A percentile compares a stretch with the other conserved stretches of the same genome.
Conservation (phyloP, 225 moss, liverwort and hornwort species). For the Takakia lepidozioides region DNA sequence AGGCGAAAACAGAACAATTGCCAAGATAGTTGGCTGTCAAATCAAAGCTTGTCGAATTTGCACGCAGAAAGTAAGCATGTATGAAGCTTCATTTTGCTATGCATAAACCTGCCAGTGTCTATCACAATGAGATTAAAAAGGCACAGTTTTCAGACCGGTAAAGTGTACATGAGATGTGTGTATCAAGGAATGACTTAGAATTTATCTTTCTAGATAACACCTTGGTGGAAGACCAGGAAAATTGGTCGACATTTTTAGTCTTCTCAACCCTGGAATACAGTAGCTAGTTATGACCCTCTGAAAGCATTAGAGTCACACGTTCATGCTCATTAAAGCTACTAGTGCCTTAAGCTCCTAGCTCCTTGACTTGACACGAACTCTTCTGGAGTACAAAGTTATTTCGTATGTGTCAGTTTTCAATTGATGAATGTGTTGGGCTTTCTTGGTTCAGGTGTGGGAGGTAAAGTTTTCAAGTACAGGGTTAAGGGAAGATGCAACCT, state of each 20-base stretch:
- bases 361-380: no score
- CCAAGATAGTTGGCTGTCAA: neutral
- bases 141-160: no score
- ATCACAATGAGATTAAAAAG: no score
- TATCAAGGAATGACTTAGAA: no score
- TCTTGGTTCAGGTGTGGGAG: conserved; percentile 64
- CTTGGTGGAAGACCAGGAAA: no score
- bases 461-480: conserved; percentile 55
- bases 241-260: no score
- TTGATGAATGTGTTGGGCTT: neutral
- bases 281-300: neutral
- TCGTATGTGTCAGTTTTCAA: neutral
- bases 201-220: no score
- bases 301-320: neutral
- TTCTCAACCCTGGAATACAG: no score
- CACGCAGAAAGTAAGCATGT: neutral
- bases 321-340: neutral
- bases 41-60: neutral
- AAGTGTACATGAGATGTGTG: no score
- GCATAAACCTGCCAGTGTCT: conserved; percentile 1
- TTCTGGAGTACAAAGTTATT: no score
- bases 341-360: neutral
- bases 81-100: neutral
- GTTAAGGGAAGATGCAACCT: conserved; percentile 9
- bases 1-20: neutral